phyloP scores from a whole-genome alignment of 169 alveolate species.

The Condylostoma magnum region DNA sequence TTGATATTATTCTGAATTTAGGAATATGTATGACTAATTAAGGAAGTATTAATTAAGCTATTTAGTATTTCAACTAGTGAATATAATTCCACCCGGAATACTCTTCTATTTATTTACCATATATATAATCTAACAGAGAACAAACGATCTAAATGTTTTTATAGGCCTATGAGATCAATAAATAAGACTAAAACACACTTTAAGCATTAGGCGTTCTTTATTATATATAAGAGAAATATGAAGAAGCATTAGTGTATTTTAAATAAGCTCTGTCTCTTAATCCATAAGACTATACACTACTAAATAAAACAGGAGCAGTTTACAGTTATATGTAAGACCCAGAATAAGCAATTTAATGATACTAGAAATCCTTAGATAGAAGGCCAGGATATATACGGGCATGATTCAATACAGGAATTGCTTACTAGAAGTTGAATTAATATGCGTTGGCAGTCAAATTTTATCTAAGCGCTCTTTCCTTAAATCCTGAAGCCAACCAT shows the following conservation, averaged over 20 bases:
- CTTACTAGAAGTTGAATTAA: background rate
- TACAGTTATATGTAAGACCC: conserved; percentile 69
- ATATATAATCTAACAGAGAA: conserved; percentile 75
- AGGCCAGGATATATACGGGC: conserved; percentile 85
- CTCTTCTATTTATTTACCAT: conserved; percentile 61
- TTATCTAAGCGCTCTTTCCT: conserved; percentile 48
- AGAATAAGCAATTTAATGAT: conserved; percentile 70
- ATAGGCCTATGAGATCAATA: conserved; percentile 54
- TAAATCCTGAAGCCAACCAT: conserved; percentile 48
- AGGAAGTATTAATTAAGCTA: conserved; percentile 70
- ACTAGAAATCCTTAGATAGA: conserved; percentile 73
- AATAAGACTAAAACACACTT: conserved; percentile 59
- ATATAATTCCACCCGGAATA: conserved; percentile 51
- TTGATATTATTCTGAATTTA: conserved; percentile 68
- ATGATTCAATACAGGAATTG: conserved; percentile 80
- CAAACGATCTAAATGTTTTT: conserved; percentile 57
- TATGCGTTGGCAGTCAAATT: conserved; percentile 33
- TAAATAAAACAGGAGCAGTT: conserved; percentile 90
- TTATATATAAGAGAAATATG: conserved; percentile 75
- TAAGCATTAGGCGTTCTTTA: conserved; percentile 84
- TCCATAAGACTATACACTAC: conserved; percentile 74
- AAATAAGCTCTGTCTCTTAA: conserved; percentile 66
- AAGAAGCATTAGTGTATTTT: conserved; percentile 70
- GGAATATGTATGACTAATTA: conserved; percentile 87
- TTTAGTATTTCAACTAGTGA: conserved; percentile 52